Conservation (phyloP, 2,329 filamentous ascomycete species). For the Scedosporium aurantiacum region DNA sequence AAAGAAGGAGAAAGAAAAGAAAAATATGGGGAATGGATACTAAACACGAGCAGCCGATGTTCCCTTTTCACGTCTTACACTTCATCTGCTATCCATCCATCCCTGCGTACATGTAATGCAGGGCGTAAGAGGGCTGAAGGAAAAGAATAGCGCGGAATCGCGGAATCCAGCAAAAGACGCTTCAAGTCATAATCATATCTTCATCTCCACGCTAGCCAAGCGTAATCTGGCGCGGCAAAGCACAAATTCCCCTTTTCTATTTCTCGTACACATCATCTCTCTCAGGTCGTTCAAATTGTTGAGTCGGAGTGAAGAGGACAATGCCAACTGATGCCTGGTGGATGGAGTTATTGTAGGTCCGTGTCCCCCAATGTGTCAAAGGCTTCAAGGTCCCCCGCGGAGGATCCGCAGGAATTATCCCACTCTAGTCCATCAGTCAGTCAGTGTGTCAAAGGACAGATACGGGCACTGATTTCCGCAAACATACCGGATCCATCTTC, state of each 20-base stretch:
- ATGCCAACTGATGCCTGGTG: no score
- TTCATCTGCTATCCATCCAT: no score
- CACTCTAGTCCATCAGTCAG: conserved; percentile 30
- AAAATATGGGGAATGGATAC: neutral
- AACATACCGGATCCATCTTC: conserved; percentile 49
- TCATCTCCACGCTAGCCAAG: neutral
- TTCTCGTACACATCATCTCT: no score
- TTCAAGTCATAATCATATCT: neutral
- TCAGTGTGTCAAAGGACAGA: neutral
- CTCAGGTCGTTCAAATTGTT: no score
- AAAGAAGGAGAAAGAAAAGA: neutral
- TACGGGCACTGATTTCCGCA: neutral
- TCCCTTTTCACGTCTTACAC: no score
- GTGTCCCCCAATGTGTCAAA: conserved; percentile 14
- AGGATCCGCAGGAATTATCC: conserved; percentile 43
- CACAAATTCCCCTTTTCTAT: no score
- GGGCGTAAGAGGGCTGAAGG: neutral
- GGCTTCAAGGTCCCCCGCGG: conserved; percentile 38
- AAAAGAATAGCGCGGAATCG: neutral
- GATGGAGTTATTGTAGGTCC: neutral
- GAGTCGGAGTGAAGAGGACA: neutral
- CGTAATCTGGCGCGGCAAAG: no score
- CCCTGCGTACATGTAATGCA: neutral
- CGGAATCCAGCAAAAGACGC: neutral
- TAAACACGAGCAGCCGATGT: neutral